Evolutionary conservation across 805 yeast species (phyloP).

Genomic region (Yamadazyma akitaensis): DNA sequence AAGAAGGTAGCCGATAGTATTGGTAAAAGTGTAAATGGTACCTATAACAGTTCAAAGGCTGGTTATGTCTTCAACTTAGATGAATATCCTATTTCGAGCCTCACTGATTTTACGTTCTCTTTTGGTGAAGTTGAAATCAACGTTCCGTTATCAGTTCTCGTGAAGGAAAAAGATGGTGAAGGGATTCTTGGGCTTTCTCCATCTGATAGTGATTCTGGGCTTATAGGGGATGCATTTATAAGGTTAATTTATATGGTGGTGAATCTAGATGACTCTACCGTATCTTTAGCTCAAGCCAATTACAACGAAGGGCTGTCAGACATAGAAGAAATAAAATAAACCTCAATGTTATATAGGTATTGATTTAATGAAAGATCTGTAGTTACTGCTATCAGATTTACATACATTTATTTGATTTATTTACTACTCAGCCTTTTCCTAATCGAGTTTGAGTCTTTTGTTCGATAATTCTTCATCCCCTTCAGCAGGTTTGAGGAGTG

Average conservation of each 20-base stretch:
- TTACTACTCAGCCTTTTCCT: not conserved
- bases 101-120: slow-evolving; percentile 10
- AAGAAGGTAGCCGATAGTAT: slow-evolving; percentile 6
- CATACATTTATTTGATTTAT: not conserved
- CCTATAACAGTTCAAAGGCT: slow-evolving; percentile 9
- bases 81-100: slow-evolving; percentile 7
- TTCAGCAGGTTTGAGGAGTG: slow-evolving; percentile 14
- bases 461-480: slow-evolving; percentile 10
- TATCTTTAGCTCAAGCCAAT: slow-evolving; percentile 47
- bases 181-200: slow-evolving; percentile 3
- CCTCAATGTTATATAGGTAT: not conserved
- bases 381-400: not conserved
- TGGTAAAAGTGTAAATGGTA: slow-evolving; percentile 7
- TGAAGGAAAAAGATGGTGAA: slow-evolving; percentile 3
- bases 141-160: slow-evolving; percentile 16
- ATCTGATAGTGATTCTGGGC: not conserved
- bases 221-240: slow-evolving; percentile 57
- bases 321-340: not conserved
- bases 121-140: slow-evolving; percentile 8
- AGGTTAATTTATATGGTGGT: slow-evolving; percentile 61
- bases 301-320: slow-evolving; percentile 10
- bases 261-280: slow-evolving; percentile 53
- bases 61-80: slow-evolving; percentile 10
- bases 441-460: slow-evolving; percentile 19
- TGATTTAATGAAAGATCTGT: not conserved